Base-by-base conservation (phyloP, 208 protist genomes). In the Leishmania braziliensis region DNA sequence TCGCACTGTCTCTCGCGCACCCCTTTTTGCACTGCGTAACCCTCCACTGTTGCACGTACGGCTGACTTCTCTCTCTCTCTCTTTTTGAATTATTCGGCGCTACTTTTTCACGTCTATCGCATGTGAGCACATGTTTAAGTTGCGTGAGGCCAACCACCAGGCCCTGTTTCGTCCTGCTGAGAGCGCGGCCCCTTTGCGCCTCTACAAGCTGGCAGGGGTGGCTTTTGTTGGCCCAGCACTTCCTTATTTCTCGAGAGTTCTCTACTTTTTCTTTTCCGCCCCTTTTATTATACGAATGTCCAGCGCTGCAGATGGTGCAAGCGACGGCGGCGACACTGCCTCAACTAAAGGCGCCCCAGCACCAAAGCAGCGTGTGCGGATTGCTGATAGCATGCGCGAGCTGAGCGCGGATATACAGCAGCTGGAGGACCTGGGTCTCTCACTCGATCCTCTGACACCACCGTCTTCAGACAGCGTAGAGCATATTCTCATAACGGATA, bases 401-500 rank as follows among this genome's bases (percentile, higher is more conserved):
- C 68, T 95, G 18, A 87, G 88, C 63, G 82, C 62, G 2, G 71
- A 73, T 50, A 68, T 94, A 4, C 77, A 87, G 77, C 84, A 84
- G 69, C 79, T 95, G 18, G 90, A 90, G 71, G 88, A 85, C 51
- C 80, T 84, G 33, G 92, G 92, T 6, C 84, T 96, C 36, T 84
- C 79, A 23, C 85, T 93, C 75, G 84, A 90, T 75, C 80, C 82
- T 18, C 60, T 66, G 54, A 50, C 71, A 20, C 63, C 78, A 16
- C 75, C 80, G 5, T 76, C 86, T 2, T 75, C 86, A 14, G 90
- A 92, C 26, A 71, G 78, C 6, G 90, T 96, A 36, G 91, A 96
- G 81, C 91, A 96, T 46, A 87, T 90, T 26, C 87, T 96, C 60
- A 92, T 95, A 75, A 94, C 91, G 20, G 93, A 96, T 78, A 80